These are phyloP conservation scores for Colletotrichum lini DNA, from an alignment of 2,329 filamentous ascomycete species.

Conservation along the genomic window DNA sequence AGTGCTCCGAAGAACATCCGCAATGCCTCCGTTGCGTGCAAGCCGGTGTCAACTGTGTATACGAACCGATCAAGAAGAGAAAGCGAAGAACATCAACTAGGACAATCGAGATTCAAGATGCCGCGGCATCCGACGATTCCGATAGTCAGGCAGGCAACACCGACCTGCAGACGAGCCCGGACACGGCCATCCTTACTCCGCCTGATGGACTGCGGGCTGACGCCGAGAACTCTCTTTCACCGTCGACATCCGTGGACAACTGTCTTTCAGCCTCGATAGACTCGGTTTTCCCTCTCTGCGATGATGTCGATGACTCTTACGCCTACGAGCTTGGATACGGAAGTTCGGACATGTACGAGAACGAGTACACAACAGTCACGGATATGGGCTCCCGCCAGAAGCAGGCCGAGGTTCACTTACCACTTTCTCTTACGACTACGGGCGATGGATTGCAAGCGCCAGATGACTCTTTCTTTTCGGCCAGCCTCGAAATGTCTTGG, in stretches of 20 bases:
- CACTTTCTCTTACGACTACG: conserved; percentile 3
- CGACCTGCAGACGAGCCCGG: conserved; percentile 30
- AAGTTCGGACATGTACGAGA: not conserved
- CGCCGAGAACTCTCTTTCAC: conserved; percentile 10
- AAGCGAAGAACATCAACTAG: conserved; percentile 35
- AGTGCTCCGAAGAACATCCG: conserved; percentile 42
- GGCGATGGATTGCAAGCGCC: conserved; percentile 13
- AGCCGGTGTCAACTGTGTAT: conserved; percentile 38
- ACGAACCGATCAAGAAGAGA: conserved; percentile 43
- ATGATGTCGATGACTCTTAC: conserved; percentile 20
- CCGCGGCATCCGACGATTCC: conserved; percentile 22
- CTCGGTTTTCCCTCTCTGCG: conserved; percentile 11
- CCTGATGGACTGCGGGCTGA: conserved; percentile 17
- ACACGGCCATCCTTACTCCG: conserved; percentile 27
- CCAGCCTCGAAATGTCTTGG: conserved; percentile 29
- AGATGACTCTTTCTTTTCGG: conserved; percentile 25
- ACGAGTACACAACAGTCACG: conserved; percentile 19
- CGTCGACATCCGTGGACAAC: conserved; percentile 11
- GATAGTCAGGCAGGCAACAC: conserved; percentile 21
- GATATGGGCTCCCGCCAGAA: conserved; percentile 16
- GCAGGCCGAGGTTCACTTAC: not conserved
- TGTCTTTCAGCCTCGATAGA: conserved; percentile 18
- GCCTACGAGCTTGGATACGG: conserved; percentile 17
- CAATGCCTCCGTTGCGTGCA: conserved; percentile 41
- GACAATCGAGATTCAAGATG: conserved; percentile 1